Percentiles rank a stretch among this genome's conserved stretches.
Evolutionary conservation across 495 filamentous ascomycete species (phyloP).

Genomic region (Venustampulla echinocandica): DNA sequence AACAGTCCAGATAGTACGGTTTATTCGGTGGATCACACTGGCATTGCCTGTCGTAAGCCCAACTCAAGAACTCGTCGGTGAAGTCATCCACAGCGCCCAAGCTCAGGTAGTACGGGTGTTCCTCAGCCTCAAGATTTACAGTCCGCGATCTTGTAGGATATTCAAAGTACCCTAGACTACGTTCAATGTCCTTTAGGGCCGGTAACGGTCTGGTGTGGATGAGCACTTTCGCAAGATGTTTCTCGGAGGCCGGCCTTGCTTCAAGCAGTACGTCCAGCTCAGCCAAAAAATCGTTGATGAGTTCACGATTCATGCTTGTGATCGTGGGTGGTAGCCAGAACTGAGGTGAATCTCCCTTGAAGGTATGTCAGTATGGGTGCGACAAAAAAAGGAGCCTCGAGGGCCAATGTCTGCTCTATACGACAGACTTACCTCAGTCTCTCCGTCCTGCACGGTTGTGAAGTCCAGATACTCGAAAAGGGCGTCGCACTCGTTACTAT

Average conservation of each 20-base stretch:
- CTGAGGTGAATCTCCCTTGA: constrained; percentile 9
- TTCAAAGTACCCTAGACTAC: constrained; percentile 20
- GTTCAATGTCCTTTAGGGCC: constrained; percentile 18
- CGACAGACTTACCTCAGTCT: constrained; percentile 7
- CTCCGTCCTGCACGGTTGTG: constrained; percentile 5
- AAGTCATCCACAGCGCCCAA: constrained; percentile 20
- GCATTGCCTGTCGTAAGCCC: constrained; percentile 24
- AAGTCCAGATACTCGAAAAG: constrained; percentile 22
- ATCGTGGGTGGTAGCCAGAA: constrained; percentile 19
- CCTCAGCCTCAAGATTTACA: constrained; percentile 13
- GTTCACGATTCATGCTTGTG: constrained; percentile 9
- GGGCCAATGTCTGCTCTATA: constrained; percentile 5
- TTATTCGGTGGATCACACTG: constrained; percentile 19
- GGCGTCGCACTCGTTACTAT: constrained; percentile 19
- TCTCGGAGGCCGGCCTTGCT: constrained; percentile 2
- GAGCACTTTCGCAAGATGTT: not conserved
- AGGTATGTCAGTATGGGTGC: not conserved
- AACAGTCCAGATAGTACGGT: constrained; percentile 25
- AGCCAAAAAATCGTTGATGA: constrained; percentile 18
- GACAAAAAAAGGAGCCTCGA: not conserved
- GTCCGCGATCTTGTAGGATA: constrained; percentile 17
- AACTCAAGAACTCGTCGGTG: constrained; percentile 18
- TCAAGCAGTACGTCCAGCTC: constrained; percentile 11
- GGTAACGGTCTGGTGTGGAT: constrained; percentile 1
- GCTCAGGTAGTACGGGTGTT: constrained; percentile 24